Conservation (phyloP, 1,139 yeast genomes). For the Yamadazyma sp. region DNA sequence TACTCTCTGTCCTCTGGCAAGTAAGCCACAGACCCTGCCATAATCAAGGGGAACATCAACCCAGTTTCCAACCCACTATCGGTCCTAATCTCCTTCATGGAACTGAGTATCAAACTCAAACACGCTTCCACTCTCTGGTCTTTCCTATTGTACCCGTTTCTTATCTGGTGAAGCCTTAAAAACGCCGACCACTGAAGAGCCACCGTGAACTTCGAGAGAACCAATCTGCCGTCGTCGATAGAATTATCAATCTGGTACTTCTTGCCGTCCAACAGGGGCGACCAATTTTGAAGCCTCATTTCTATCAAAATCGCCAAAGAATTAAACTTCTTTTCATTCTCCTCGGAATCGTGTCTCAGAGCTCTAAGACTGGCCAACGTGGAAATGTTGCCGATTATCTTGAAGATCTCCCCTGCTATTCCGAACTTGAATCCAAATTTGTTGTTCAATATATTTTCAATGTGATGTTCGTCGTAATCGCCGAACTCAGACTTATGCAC, state of each 20-base stretch:
- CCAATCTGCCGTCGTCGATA: conserved; percentile 10
- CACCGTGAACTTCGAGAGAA: conserved; percentile 18
- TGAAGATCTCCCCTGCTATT: conserved; percentile 22
- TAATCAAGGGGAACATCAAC: conserved; percentile 22
- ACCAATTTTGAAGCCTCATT: conserved; percentile 21
- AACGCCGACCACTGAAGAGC: conserved; percentile 25
- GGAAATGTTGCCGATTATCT: conserved; percentile 23
- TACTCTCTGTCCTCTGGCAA: conserved; percentile 16
- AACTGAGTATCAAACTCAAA: conserved; percentile 16
- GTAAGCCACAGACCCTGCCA: conserved; percentile 23
- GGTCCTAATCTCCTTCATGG: conserved; percentile 16
- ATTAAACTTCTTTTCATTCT: conserved; percentile 18
- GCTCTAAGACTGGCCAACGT: conserved; percentile 20
- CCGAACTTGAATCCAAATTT: conserved; percentile 24
- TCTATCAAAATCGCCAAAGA: conserved; percentile 20
- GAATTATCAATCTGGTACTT: conserved; percentile 11
- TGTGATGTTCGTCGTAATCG: conserved; percentile 17
- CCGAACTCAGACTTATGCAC: conserved; percentile 13
- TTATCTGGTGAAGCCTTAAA: conserved; percentile 20
- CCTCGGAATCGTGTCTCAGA: conserved; percentile 13
- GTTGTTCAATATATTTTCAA: conserved; percentile 18
- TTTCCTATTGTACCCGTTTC: conserved; percentile 19
- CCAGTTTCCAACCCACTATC: conserved; percentile 20
- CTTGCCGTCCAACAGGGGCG: conserved; percentile 15
- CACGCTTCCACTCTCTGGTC: conserved; percentile 20